Conservation (phyloP, 768 basidiomycete species). For the Termitomyces titanicus region DNA sequence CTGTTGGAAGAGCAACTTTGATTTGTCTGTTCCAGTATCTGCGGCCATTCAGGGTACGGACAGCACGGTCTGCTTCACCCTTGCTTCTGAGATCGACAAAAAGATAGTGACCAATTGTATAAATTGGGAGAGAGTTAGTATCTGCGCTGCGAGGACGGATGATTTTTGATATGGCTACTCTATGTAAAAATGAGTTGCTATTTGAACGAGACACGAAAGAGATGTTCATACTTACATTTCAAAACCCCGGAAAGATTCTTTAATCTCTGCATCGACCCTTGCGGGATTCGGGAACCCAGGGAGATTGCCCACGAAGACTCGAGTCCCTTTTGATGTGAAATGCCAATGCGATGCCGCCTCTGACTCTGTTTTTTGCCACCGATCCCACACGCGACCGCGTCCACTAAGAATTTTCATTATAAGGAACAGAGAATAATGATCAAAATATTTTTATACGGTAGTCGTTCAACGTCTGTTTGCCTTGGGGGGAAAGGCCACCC, state of each 20-base stretch:
- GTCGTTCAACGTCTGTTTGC: not conserved
- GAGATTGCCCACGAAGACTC: slow-evolving; percentile 5
- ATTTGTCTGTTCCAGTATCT: not conserved
- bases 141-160: not conserved
- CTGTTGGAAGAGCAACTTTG: not conserved
- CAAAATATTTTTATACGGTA: not conserved
- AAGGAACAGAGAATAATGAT: not conserved
- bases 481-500: not conserved
- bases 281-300: slow-evolving; percentile 1
- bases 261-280: slow-evolving; percentile 4
- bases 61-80: not conserved
- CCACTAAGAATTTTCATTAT: not conserved
- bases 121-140: not conserved
- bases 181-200: not conserved
- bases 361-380: not conserved
- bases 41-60: not conserved
- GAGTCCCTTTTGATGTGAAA: not conserved
- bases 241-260: slow-evolving; percentile 1
- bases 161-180: not conserved
- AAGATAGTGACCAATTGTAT: not conserved
- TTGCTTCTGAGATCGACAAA: not conserved
- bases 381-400: not conserved
- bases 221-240: not conserved
- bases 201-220: not conserved
- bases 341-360: not conserved